Evolutionary conservation across 2,329 filamentous ascomycete species (phyloP), one percentile per base, ranked within the genome.

Genomic region (Colletotrichum paranaense): DNA sequence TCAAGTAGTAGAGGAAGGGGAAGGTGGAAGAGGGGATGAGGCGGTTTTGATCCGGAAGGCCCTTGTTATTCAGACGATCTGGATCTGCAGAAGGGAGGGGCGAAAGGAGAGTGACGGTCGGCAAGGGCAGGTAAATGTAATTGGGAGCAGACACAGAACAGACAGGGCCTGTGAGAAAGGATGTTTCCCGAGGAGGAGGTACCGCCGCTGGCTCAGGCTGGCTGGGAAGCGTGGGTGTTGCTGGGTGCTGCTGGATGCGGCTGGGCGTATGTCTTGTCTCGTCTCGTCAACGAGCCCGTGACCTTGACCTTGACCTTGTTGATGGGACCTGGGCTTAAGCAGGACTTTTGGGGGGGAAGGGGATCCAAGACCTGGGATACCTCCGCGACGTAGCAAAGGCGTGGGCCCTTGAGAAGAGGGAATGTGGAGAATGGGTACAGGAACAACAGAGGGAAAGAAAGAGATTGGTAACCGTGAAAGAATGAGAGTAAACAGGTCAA

Each of bases 41-140:
- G 55, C 65, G 70, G 46, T 70, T 73, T 70, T 65, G 66, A 56
- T 56, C 58, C 60, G 38, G 66, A 65, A 55, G 46, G 66, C 55
- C 68, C 46, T 35, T 63, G 66, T 55, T 64, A 38, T 65, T 73
- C 60, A 70, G 70, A 73, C 56, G 70, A 69, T 69, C 70, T 55
- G 66, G 70, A 73, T 70, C 70, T 73, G 66, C 70, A 65, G 55
- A 66, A 58, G 68, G 62, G 46, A 67, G 70, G 55, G 58, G 52
- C 74, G 66, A 67, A 65, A 74, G 64, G 68, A 73, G 72, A 66
- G 65, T 63, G 38, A 67, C 52, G 66, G 74, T 53, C 72, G 57
- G 38, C 56, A 66, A 68, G 65, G 72, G 75, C 60, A 72, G 69
- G 75, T 65, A 69, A 67, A 62, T 70, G 70, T 64, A 60, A 72